Evolutionary conservation across 2,329 filamentous ascomycete genomes (phyloP).

Genomic region (Fusarium transvaalense): DNA sequence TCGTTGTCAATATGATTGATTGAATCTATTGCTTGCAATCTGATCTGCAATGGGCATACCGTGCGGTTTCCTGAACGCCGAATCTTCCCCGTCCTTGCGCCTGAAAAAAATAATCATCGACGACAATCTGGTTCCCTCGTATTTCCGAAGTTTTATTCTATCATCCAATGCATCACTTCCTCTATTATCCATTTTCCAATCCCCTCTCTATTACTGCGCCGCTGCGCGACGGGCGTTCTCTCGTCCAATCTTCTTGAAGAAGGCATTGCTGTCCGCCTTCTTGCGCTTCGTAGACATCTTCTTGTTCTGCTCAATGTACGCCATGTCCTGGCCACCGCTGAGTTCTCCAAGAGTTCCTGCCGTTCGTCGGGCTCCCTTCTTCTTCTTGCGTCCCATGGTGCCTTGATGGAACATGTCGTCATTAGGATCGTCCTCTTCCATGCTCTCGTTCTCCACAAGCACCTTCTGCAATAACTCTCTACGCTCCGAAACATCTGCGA

Average conservation of each 20-base stretch:
- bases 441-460: conserved; percentile 85
- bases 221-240: conserved; percentile 57
- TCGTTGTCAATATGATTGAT: background rate
- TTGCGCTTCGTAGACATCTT: conserved; percentile 61
- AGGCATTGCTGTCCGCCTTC: conserved; percentile 56
- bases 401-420: conserved; percentile 58
- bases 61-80: conserved; percentile 41
- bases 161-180: conserved; percentile 1
- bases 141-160: conserved; percentile 16
- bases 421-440: conserved; percentile 75
- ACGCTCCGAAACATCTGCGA: conserved; percentile 81
- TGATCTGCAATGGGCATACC: conserved; percentile 21
- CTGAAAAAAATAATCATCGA: background rate
- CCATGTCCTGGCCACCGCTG: conserved; percentile 95
- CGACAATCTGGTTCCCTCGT: conserved; percentile 11
- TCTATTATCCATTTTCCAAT: conserved; percentile 15
- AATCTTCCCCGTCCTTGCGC: conserved; percentile 40
- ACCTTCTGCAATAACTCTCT: conserved; percentile 91
- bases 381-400: conserved; percentile 63
- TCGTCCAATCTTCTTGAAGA: conserved; percentile 59
- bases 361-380: conserved; percentile 77
- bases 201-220: conserved; percentile 43
- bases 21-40: conserved; percentile 25
- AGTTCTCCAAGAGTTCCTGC: conserved; percentile 88
- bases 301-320: conserved; percentile 89